Base-by-base conservation (phyloP, 2,329 filamentous ascomycete genomes). In the Aspergillus sojae region DNA sequence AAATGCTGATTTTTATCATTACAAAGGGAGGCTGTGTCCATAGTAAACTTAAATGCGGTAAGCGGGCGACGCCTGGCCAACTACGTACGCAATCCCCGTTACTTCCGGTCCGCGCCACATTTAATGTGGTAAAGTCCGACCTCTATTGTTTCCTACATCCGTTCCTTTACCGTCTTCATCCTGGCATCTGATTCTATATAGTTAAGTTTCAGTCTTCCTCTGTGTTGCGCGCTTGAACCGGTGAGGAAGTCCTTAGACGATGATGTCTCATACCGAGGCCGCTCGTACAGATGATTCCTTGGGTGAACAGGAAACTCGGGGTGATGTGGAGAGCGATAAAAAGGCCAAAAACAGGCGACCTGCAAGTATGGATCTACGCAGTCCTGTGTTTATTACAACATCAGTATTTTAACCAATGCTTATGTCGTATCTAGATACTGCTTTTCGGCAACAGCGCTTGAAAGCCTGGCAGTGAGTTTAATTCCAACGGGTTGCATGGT, bases 381-480 rank as follows among this genome's bases (percentile, higher is more conserved):
- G 56, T 46, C 23, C n/a, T 36, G 30, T n/a, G 3, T 39, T 53
- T 21, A 62, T 41, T 48, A 28, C 34, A 36, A 57, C 36, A 34
- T 61, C 41, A 41, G 48, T 39, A 36, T 61, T 60, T 64, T 67
- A 50, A 41, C 56, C 53, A 61, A 66, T 68, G 58, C 65, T 65
- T 52, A 68, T 65, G 54, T 7, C 10, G 50, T 1, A 41, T 58
- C 61, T 74, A 96, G 93, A 98, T 82, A 98, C 94, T 64, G 95
- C 95, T 12, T 99, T 98, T 78, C 88, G 95, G 72, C 95, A 99
- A 78, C 95, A 99, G 81, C 89, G 95, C 76, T 82, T 99, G 79
- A 97, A 98, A 82, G 95, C 95, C 83, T 99, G 95, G 95, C 95
- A 99, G 91, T 96, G 84, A 80, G 93, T 87, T 48, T 54, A 53